A percentile compares a stretch with the other conserved stretches of the same genome.
Evolutionary conservation across 1,284 basidiomycete genomes (phyloP).

Genomic region (Cystobasidium pallidum): DNA sequence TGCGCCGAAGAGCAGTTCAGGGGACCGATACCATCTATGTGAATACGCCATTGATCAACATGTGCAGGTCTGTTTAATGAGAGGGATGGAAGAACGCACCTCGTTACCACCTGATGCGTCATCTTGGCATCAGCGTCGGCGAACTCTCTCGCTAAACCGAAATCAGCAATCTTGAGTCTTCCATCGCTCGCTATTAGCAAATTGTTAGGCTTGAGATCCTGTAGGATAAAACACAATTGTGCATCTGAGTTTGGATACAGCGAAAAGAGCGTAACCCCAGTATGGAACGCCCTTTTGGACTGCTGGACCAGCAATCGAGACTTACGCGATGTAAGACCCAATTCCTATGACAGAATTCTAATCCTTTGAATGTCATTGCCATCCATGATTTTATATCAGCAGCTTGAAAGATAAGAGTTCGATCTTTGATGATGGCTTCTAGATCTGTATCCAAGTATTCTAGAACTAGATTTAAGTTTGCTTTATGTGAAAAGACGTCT

Average conservation of each 20-base stretch:
- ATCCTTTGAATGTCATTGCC: slow-evolving; percentile 93
- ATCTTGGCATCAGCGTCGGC: slow-evolving; percentile 90
- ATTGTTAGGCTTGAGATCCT: slow-evolving; percentile 99
- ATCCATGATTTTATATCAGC: slow-evolving; percentile 99
- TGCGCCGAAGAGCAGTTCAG: slow-evolving; percentile 85
- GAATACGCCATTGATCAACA: neutral
- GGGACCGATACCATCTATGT: slow-evolving; percentile 94
- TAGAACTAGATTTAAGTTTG: slow-evolving; percentile 93
- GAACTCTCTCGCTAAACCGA: slow-evolving; percentile 95
- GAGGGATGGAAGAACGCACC: slow-evolving; percentile 67
- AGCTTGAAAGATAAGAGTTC: slow-evolving; percentile 84
- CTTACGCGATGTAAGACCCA: slow-evolving; percentile 88
- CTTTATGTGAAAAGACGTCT: slow-evolving; percentile 95
- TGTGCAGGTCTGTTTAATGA: no score
- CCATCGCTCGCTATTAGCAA: slow-evolving; percentile 89
- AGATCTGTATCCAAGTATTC: slow-evolving; percentile 98
- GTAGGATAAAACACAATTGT: slow-evolving; percentile 13
- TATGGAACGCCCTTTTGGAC: neutral
- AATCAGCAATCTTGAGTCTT: slow-evolving; percentile 96
- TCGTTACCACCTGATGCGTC: slow-evolving; percentile 97
- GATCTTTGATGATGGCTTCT: slow-evolving; percentile 94
- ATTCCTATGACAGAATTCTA: slow-evolving; percentile 96
- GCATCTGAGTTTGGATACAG: neutral
- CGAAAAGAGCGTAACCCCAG: no score
- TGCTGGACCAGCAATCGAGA: no score